These are phyloP conservation scores for Barnettozyma vustinii DNA, from an alignment of 805 yeast genomes.

Conservation along the genomic window DNA sequence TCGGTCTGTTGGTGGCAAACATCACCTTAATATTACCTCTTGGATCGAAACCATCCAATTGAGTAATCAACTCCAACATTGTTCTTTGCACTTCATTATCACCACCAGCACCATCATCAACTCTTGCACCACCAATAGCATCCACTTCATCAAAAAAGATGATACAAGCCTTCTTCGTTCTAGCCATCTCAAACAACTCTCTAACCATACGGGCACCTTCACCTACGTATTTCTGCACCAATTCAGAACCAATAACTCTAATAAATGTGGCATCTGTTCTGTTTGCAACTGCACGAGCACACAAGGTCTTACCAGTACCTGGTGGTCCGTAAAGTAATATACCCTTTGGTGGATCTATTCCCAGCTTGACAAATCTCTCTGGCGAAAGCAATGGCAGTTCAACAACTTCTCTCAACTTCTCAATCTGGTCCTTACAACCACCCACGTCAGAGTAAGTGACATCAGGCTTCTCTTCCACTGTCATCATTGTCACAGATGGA, in stretches of 20 bases:
- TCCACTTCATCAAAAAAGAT: constrained; percentile 98
- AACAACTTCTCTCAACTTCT: constrained; percentile 91
- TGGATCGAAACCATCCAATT: constrained; percentile 97
- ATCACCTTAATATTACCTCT: constrained; percentile 98
- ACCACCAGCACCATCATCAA: constrained; percentile 99
- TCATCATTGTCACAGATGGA: constrained; percentile 99
- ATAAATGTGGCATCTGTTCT: constrained; percentile 98
- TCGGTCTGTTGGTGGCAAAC: constrained; percentile 99
- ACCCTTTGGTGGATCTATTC: constrained; percentile 99
- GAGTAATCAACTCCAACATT: constrained; percentile 96
- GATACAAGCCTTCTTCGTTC: constrained; percentile 96
- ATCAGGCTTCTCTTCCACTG: constrained; percentile 98
- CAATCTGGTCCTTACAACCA: constrained; percentile 98
- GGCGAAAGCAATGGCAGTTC: constrained; percentile 92
- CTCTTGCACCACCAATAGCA: constrained; percentile 99
- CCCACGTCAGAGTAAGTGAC: constrained; percentile 98
- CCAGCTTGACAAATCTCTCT: constrained; percentile 92
- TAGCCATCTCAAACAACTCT: constrained; percentile 97
- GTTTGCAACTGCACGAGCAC: constrained; percentile 99
- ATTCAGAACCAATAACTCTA: constrained; percentile 96
- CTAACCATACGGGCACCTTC: constrained; percentile 99
- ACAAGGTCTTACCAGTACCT: constrained; percentile 96
- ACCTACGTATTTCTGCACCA: constrained; percentile 97
- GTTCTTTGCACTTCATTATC: constrained; percentile 99
- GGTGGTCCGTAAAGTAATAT: constrained; percentile 96